Evolutionary conservation across 352 stramenopile species (phyloP), one percentile per base, ranked within the genome.

Genomic region (Phytophthora litchii): DNA sequence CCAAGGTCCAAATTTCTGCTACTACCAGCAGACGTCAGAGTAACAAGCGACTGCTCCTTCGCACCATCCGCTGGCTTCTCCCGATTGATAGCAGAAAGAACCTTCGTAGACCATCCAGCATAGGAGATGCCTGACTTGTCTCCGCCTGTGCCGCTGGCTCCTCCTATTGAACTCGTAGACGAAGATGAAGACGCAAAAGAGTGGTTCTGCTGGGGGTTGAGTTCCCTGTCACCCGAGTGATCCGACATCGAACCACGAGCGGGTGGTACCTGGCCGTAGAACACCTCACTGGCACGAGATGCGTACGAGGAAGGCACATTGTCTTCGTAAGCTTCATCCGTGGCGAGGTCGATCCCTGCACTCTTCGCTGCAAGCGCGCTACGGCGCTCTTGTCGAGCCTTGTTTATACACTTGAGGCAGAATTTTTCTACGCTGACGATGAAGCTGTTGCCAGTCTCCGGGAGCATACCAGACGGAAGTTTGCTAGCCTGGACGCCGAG

Each of bases 401-500:
- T 80, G 50, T 90, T 85, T 46, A 93, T 78, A 64, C 83, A 93
- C 66, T 86, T 83, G 58, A 90, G 71, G 47, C 83, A 93, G 34
- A 93, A 93, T 50, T 91, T 93, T 54, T 93, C 83, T n/a, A 81
- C 57, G 47, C 75, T 86, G 19, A 85, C 81, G 42, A 89, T 79
- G 44, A 72, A 63, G 37, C 64, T 76, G 53, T 53, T 73, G 16
- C 74, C 78, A 4, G 74, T 72, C 21, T 91, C 80, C 7, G 82
- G 80, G 3, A 82, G 72, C 72, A 90, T 72, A 0, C 60, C 65
- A 0, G 57, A 49, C 1, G 83, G 83, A n/a, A 92, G 60, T 21
- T 76, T 78, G 48, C 67, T 83, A 25, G 78, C 77, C 21, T 78
- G 71, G 27, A 93, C 54, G 0, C 71, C 71, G 13, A 93, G 58